Base-by-base conservation (phyloP, 352 stramenopile species). In the Phytophthora foliorum region DNA sequence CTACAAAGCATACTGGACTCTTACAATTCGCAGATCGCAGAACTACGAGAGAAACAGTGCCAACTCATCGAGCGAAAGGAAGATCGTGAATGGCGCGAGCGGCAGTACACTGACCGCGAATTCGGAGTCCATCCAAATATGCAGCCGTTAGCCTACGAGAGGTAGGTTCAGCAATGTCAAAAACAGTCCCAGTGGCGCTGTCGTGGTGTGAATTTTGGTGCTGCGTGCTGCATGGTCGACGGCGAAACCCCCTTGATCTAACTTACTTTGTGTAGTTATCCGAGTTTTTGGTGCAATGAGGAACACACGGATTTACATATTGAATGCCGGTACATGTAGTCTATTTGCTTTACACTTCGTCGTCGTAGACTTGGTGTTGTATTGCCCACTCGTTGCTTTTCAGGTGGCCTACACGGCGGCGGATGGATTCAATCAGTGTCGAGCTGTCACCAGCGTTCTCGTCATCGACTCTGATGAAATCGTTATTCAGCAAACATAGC, bases 361-460 rank as follows among this genome's bases (percentile, higher is more conserved):
- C 87, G 32, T 94, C 87, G 64, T 94, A 94, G n/a, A 94, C 87
- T 65, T 88, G 89, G 22, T 83, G 78, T 52, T 80, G 81, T 55
- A 58, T 75, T 38, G 75, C 72, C 83, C 84, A 93, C 34, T 85
- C 75, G 52, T 93, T 92, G 27, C 79, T 92, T 27, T 62, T 80
- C 41, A 94, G 56, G 39, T 78, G 67, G 19, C 66, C 59, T n/a
- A 92, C 80, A 13, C 63, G 66, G 8, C 36, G 44, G 36, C 66
- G 67, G 11, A 94, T 67, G 0, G 50, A 48, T 6, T 67, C 42
- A 3, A 92, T 57, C 32, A 75, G 57, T 1, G 42, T 54, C 1
- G 59, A 70, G 41, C 65, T 79, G 10, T 76, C 57, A 16, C 57
- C 54, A 11, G 73, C 66, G 4, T 34, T 50, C 53, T 79, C 31